Evolutionary conservation across 495 filamentous ascomycete genomes (phyloP).

Genomic region (Rusavskia elegans): DNA sequence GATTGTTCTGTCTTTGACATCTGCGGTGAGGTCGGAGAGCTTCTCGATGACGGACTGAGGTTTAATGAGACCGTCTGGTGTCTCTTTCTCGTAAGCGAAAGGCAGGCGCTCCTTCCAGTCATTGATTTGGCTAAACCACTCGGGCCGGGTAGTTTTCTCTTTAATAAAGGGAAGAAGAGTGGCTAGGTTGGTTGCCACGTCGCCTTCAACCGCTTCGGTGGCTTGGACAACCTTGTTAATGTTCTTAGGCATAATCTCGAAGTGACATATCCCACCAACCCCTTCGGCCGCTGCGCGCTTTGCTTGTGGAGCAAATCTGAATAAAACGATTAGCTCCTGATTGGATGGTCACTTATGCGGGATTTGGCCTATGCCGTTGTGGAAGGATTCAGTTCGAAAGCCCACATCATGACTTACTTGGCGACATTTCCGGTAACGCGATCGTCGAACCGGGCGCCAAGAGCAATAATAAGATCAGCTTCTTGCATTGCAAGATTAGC

Average conservation of each 20-base stretch:
- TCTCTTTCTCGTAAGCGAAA: slow-evolving; percentile 49
- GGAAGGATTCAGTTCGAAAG: no score
- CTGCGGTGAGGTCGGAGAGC: slow-evolving; percentile 55
- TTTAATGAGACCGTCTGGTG: slow-evolving; percentile 59
- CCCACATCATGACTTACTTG: slow-evolving; percentile 8
- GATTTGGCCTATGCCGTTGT: background rate
- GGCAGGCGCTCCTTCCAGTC: slow-evolving; percentile 71
- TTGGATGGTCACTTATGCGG: background rate
- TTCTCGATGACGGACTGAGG: slow-evolving; percentile 76
- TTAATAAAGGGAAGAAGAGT: slow-evolving; percentile 56
- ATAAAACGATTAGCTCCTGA: background rate
- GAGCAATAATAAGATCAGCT: slow-evolving; percentile 44
- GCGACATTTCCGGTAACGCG: slow-evolving; percentile 38
- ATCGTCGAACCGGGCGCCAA: slow-evolving; percentile 48
- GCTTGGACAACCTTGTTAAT: slow-evolving; percentile 44
- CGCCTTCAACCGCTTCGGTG: slow-evolving; percentile 42
- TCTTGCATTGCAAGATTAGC: slow-evolving; percentile 52
- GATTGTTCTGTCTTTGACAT: slow-evolving; percentile 62
- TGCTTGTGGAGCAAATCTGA: slow-evolving; percentile 39
- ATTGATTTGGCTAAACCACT: slow-evolving; percentile 79
- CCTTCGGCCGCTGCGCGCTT: slow-evolving; percentile 36
- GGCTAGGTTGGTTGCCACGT: slow-evolving; percentile 50
- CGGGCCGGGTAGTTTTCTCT: slow-evolving; percentile 44
- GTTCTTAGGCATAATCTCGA: slow-evolving; percentile 48
- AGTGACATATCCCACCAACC: slow-evolving; percentile 46